phyloP scores from a whole-genome alignment of 1,284 basidiomycete species.

The Microbotryum violaceum region DNA sequence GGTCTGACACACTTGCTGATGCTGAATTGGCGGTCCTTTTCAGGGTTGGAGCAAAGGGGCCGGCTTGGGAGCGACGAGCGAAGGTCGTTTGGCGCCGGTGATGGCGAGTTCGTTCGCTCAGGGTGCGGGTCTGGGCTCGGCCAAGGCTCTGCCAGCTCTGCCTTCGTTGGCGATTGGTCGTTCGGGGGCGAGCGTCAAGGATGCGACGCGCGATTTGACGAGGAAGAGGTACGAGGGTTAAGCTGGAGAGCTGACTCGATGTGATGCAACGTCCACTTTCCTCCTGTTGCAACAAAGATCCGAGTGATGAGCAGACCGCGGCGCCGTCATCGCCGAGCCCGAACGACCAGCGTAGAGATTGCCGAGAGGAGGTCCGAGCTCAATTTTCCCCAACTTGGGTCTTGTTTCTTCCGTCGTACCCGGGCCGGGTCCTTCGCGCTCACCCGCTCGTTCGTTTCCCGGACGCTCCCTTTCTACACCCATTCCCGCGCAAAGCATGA shows the following conservation, averaged over 20 bases:
- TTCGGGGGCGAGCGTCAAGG: conserved; percentile 9
- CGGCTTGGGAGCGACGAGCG: conserved; percentile 66
- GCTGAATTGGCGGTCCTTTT: background rate
- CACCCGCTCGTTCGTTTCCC: too few species aligned
- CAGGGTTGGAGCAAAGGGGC: conserved; percentile 77
- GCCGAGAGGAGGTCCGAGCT: too few species aligned
- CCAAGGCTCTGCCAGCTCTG: conserved; percentile 47
- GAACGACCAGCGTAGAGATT: too few species aligned
- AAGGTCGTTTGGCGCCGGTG: conserved; percentile 83
- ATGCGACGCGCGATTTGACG: conserved; percentile 9
- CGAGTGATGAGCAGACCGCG: background rate
- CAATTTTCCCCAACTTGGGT: too few species aligned
- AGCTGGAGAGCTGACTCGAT: background rate
- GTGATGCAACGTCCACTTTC: too few species aligned
- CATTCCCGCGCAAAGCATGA: too few species aligned
- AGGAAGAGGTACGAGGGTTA: conserved; percentile 14
- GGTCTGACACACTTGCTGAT: background rate
- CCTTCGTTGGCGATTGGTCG: background rate
- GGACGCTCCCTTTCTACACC: too few species aligned
- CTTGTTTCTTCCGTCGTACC: too few species aligned
- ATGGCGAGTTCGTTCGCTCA: conserved; percentile 73
- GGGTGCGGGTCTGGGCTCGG: conserved; percentile 76
- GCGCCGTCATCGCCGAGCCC: too few species aligned
- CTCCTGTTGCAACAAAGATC: too few species aligned
- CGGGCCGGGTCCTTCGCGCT: too few species aligned